A percentile compares a stretch with the other conserved stretches of the same genome.
phyloP scores from a whole-genome alignment of 192 early-diverging fungal genomes.

The Umbelopsis sp. region DNA sequence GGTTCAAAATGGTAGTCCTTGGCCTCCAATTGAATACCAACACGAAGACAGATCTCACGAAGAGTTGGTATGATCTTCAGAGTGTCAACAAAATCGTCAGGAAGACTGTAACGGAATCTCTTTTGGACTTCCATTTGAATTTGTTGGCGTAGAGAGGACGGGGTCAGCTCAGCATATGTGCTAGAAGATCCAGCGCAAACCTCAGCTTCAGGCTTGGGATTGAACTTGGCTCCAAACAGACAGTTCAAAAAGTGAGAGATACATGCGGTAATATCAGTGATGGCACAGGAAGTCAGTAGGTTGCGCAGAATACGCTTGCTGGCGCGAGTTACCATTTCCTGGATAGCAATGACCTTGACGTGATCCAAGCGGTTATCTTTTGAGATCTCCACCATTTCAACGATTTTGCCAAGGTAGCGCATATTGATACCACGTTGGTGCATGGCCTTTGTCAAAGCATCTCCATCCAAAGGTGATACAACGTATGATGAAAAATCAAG shows the following conservation, averaged over 20 bases:
- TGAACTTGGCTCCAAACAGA: constrained; percentile 65
- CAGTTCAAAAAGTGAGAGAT: constrained; percentile 86
- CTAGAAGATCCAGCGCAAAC: constrained; percentile 43
- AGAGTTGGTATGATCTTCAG: constrained; percentile 67
- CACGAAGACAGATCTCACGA: constrained; percentile 80
- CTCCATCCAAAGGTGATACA: constrained; percentile 78
- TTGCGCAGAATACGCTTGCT: constrained; percentile 83
- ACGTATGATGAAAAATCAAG: constrained; percentile 67
- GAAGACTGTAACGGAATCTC: constrained; percentile 77
- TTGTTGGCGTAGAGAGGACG: constrained; percentile 52
- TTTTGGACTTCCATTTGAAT: constrained; percentile 66
- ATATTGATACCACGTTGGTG: constrained; percentile 97
- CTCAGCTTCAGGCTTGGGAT: constrained; percentile 52
- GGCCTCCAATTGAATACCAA: constrained; percentile 84
- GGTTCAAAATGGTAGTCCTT: constrained; percentile 70
- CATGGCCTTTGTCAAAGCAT: constrained; percentile 75
- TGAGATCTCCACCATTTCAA: constrained; percentile 61
- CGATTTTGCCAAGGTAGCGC: constrained; percentile 88
- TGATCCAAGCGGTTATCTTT: constrained; percentile 56
- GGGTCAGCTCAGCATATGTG: constrained; percentile 63
- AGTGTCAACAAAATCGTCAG: constrained; percentile 50
- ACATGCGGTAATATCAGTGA: constrained; percentile 58
- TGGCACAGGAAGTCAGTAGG: constrained; percentile 58
- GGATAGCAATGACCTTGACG: constrained; percentile 65
- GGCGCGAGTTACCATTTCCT: constrained; percentile 89